A percentile compares a stretch with the other conserved stretches of the same genome.
phyloP scores from a whole-genome alignment of 495 filamentous ascomycete species.

The Xylaria scruposa region DNA sequence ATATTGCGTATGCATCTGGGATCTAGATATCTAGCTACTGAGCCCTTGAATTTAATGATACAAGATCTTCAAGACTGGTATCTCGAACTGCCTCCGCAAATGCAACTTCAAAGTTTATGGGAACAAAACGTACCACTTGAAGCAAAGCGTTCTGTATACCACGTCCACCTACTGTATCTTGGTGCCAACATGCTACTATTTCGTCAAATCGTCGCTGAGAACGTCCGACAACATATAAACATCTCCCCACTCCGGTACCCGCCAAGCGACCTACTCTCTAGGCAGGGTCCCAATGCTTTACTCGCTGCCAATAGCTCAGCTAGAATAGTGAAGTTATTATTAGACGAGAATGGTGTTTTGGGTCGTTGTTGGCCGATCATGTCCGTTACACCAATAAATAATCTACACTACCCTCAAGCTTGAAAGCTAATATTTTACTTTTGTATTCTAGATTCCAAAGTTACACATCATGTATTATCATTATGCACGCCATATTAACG shows the following conservation, averaged over 20 bases:
- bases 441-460: neutral
- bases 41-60: neutral
- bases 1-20: constrained; percentile 9
- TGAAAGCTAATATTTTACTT: neutral
- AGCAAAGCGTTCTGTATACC: constrained; percentile 37
- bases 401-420: neutral
- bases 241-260: neutral
- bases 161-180: constrained; percentile 36
- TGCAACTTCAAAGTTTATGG: constrained; percentile 1
- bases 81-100: neutral
- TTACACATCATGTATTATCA: constrained; percentile 2
- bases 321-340: neutral
- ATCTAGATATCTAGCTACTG: neutral
- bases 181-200: constrained; percentile 45
- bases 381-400: neutral
- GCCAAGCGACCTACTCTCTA: neutral
- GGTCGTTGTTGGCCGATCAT: neutral
- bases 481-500: neutral
- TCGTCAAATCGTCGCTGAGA: constrained; percentile 31
- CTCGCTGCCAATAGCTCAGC: constrained; percentile 8
- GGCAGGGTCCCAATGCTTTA: neutral
- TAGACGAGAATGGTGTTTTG: neutral
- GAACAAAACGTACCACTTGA: constrained; percentile 25
- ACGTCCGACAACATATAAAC: neutral
- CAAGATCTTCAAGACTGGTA: constrained; percentile 8